Conservation (phyloP, 2,329 filamentous ascomycete species). For the Botrytis deweyae region DNA sequence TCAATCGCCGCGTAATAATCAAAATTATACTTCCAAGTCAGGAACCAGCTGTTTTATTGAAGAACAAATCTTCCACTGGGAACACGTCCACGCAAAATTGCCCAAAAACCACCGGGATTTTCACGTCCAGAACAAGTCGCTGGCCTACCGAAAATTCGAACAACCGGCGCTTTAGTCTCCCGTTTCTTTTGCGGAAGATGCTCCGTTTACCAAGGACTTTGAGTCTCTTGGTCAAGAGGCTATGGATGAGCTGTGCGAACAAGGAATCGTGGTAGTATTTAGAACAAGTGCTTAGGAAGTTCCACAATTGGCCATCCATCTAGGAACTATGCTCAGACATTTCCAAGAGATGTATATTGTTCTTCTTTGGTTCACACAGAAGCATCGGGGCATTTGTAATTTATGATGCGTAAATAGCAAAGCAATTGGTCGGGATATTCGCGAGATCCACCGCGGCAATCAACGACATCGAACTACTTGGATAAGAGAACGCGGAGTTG, state of each 20-base stretch:
- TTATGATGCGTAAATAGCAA: no score
- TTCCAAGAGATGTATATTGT: no score
- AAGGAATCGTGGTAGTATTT: no score
- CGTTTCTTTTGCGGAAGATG: not conserved
- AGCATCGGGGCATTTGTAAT: no score
- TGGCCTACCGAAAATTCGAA: not conserved
- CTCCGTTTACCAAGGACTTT: not conserved
- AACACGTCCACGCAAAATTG: not conserved
- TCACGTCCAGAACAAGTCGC: not conserved
- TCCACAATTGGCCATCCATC: no score
- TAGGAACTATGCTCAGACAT: no score
- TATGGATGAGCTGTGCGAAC: constrained; percentile 6
- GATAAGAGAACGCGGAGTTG: no score
- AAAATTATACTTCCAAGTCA: not conserved
- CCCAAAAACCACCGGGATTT: not conserved
- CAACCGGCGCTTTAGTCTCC: not conserved
- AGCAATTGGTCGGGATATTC: no score
- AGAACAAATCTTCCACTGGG: not conserved
- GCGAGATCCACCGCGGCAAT: no score
- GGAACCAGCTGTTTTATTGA: not conserved
- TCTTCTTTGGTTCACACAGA: no score
- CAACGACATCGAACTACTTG: no score
- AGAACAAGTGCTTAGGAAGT: no score
- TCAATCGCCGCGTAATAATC: not conserved
- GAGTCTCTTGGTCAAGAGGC: constrained; percentile 21